Conservation (phyloP, 371 early-diverging fungal species). For the Gilbertella persicaria region DNA sequence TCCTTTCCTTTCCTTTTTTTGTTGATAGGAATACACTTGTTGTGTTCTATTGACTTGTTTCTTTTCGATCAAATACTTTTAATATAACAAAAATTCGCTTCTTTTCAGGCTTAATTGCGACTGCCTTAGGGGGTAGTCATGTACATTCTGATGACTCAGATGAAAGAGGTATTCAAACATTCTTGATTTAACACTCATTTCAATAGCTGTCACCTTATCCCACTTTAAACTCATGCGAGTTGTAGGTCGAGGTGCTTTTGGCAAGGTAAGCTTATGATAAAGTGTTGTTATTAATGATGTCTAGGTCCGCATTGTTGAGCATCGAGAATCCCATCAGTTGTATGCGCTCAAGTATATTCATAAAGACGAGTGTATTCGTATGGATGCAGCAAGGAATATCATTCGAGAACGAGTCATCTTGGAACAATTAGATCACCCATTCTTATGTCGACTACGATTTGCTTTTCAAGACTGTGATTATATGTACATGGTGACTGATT, state of each 20-base stretch:
- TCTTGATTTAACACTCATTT: slow-evolving; percentile 7
- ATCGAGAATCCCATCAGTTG: slow-evolving; percentile 60
- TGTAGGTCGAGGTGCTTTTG: slow-evolving; percentile 78
- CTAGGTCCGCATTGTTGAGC: slow-evolving; percentile 77
- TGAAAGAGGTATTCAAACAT: slow-evolving; percentile 39
- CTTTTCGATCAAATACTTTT: too few relatives aligned
- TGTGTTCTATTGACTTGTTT: not conserved
- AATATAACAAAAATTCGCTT: slow-evolving; percentile 56
- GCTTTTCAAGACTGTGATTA: slow-evolving; percentile 84
- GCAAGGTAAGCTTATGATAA: slow-evolving; percentile 55
- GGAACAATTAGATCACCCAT: slow-evolving; percentile 78
- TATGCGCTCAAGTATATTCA: slow-evolving; percentile 86
- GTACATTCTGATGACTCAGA: slow-evolving; percentile 29
- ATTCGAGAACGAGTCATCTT: slow-evolving; percentile 80
- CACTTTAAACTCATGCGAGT: slow-evolving; percentile 72
- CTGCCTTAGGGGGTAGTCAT: slow-evolving; percentile 42
- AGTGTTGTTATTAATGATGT: not conserved
- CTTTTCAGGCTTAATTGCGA: slow-evolving; percentile 47
- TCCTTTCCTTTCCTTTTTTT: too few relatives aligned
- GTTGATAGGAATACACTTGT: too few relatives aligned
- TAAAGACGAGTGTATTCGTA: slow-evolving; percentile 76
- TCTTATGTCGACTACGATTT: slow-evolving; percentile 78
- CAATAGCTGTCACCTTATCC: slow-evolving; percentile 50
- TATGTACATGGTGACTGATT: slow-evolving; percentile 87
- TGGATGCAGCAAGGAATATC: slow-evolving; percentile 78